A percentile compares a stretch with the other conserved stretches of the same genome.
These are phyloP conservation scores for Alectoria sarmentosa DNA, from an alignment of 495 filamentous ascomycete species.

Conservation along the genomic window DNA sequence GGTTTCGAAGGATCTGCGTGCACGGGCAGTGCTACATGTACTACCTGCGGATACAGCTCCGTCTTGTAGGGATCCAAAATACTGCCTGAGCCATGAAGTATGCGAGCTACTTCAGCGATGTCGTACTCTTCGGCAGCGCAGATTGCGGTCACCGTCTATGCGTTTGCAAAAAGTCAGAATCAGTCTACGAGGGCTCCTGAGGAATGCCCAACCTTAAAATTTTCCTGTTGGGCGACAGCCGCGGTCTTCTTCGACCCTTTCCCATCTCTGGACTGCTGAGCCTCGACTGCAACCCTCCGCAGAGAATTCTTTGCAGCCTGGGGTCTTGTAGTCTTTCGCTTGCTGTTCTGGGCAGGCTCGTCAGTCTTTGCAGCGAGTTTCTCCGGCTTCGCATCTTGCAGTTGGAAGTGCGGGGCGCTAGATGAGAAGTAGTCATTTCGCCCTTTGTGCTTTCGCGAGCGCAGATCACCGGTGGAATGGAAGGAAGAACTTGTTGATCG, in stretches of 20 bases:
- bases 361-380: conserved; percentile 26
- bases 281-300: conserved; percentile 52
- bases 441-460: conserved; percentile 34
- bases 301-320: conserved; percentile 49
- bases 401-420: conserved; percentile 36
- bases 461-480: conserved; percentile 34
- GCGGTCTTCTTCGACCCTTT: conserved; percentile 30
- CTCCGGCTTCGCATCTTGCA: not conserved
- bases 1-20: conserved; percentile 51
- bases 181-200: not conserved
- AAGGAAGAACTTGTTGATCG: conserved; percentile 34
- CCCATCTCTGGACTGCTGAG: conserved; percentile 50
- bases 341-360: conserved; percentile 34
- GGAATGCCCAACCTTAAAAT: conserved; percentile 19
- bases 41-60: conserved; percentile 57
- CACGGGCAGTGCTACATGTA: conserved; percentile 54
- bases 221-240: conserved; percentile 3
- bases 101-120: conserved; percentile 61
- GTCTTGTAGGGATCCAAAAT: conserved; percentile 55
- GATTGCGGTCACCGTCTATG: conserved; percentile 65
- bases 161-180: conserved; percentile 28
- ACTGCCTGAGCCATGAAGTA: conserved; percentile 64
- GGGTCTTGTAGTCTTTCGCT: conserved; percentile 38
- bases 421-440: conserved; percentile 46
- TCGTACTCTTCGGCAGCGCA: conserved; percentile 84